Evolutionary conservation across 495 filamentous ascomycete species (phyloP).

Genomic region (Tricharina praecox): DNA sequence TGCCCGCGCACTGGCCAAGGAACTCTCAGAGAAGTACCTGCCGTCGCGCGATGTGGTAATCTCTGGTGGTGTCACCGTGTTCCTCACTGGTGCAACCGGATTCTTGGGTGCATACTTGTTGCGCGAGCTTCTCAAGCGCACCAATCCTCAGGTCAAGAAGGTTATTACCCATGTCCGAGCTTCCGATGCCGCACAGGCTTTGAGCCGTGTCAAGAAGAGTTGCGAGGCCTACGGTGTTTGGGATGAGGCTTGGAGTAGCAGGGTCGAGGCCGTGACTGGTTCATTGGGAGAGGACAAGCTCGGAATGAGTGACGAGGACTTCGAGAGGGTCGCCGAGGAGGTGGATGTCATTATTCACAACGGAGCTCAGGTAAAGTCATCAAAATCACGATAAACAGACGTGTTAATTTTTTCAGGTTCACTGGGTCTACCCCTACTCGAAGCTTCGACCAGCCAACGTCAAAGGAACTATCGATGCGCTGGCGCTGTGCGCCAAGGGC

Average conservation of each 20-base stretch:
- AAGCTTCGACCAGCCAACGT: conserved; percentile 66
- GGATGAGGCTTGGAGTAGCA: conserved; percentile 47
- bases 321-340: conserved; percentile 44
- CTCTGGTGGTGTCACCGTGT: conserved; percentile 38
- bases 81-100: conserved; percentile 82
- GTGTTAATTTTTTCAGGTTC: conserved; percentile 32
- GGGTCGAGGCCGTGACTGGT: conserved; percentile 51
- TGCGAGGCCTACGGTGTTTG: conserved; percentile 65
- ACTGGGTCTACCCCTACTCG: conserved; percentile 74
- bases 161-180: conserved; percentile 69
- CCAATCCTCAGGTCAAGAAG: conserved; percentile 35
- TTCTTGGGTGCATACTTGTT: conserved; percentile 79
- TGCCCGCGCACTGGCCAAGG: conserved; percentile 38
- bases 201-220: conserved; percentile 37
- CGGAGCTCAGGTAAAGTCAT: conserved; percentile 41
- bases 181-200: conserved; percentile 33
- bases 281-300: conserved; percentile 55
- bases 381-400: neutral
- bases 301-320: conserved; percentile 45
- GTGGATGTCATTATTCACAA: conserved; percentile 81
- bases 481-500: conserved; percentile 57
- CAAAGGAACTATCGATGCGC: conserved; percentile 55
- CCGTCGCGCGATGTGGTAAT: conserved; percentile 26
- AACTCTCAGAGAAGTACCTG: conserved; percentile 33
- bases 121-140: conserved; percentile 49